These are phyloP conservation scores for Inosperma sp. DNA, from an alignment of 768 basidiomycete species.

Conservation along the genomic window DNA sequence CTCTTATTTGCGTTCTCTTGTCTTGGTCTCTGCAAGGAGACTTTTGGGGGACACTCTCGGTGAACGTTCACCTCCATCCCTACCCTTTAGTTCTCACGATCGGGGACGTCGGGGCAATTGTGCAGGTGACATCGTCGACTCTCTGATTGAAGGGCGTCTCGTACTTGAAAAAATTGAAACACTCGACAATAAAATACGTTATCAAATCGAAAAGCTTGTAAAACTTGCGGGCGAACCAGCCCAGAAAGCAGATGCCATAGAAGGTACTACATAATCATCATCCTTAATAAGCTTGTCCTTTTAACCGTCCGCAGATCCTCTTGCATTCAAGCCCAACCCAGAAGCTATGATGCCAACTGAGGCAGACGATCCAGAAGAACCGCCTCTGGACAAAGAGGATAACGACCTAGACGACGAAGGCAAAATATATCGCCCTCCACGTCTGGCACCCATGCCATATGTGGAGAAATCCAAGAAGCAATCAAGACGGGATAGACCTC, in stretches of 20 bases:
- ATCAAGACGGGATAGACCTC: slow-evolving; percentile 47
- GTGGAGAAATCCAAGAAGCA: slow-evolving; percentile 44
- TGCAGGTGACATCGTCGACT: slow-evolving; percentile 75
- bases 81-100: slow-evolving; percentile 49
- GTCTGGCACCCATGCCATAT: slow-evolving; percentile 87
- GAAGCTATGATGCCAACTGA: slow-evolving; percentile 54
- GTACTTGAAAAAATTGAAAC: slow-evolving; percentile 85
- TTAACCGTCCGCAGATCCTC: slow-evolving; percentile 56
- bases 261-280: too few species aligned
- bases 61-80: slow-evolving; percentile 43
- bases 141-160: slow-evolving; percentile 72
- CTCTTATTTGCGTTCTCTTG: slow-evolving; percentile 80
- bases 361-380: slow-evolving; percentile 33
- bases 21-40: slow-evolving; percentile 68
- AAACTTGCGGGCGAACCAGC: slow-evolving; percentile 63
- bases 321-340: slow-evolving; percentile 91
- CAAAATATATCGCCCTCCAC: slow-evolving; percentile 79
- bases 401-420: slow-evolving; percentile 27
- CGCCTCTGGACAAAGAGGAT: slow-evolving; percentile 22
- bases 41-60: slow-evolving; percentile 60
- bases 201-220: slow-evolving; percentile 95
- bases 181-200: slow-evolving; percentile 82
- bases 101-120: slow-evolving; percentile 52
- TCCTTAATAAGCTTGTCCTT: too few species aligned
- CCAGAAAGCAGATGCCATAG: slow-evolving; percentile 38